Evolutionary conservation across 176 grass and related monocot genomes (phyloP).

Genomic region (Saccharum officinarum): DNA sequence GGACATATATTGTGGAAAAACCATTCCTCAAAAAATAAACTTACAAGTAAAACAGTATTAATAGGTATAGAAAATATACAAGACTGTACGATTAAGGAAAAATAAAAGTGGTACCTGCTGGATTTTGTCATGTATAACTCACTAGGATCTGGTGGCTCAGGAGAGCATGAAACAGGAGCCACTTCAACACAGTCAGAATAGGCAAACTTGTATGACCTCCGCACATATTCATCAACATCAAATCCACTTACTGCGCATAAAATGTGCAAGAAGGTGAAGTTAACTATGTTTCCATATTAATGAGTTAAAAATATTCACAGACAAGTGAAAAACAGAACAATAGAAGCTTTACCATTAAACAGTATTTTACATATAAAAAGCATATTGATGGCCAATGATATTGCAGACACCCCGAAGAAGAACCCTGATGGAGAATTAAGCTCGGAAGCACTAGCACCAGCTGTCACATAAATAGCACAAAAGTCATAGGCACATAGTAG

Average conservation of each 20-base stretch:
- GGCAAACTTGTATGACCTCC: slow-evolving; percentile 90
- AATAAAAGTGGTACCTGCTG: slow-evolving; percentile 49
- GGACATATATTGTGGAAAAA: background rate
- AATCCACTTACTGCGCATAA: slow-evolving; percentile 74
- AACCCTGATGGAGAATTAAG: slow-evolving; percentile 93
- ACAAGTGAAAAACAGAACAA: background rate
- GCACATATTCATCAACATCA: slow-evolving; percentile 99
- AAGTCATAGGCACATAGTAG: slow-evolving; percentile 94
- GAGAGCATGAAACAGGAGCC: slow-evolving; percentile 79
- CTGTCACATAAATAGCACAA: slow-evolving; percentile 97
- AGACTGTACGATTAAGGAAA: background rate
- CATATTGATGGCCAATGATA: slow-evolving; percentile 98
- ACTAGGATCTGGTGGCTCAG: slow-evolving; percentile 93
- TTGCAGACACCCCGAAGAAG: slow-evolving; percentile 95
- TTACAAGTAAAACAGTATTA: background rate
- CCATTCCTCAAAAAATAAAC: background rate
- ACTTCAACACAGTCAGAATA: slow-evolving; percentile 99
- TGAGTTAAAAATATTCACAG: background rate
- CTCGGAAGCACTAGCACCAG: slow-evolving; percentile 81
- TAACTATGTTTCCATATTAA: background rate
- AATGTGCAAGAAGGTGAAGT: slow-evolving; percentile 33
- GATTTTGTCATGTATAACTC: slow-evolving; percentile 95
- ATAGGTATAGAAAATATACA: background rate
- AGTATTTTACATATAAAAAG: slow-evolving; percentile 98
- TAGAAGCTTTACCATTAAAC: slow-evolving; percentile 76